Conservation (phyloP, 495 filamentous ascomycete species). For the Venustampulla echinocandica region DNA sequence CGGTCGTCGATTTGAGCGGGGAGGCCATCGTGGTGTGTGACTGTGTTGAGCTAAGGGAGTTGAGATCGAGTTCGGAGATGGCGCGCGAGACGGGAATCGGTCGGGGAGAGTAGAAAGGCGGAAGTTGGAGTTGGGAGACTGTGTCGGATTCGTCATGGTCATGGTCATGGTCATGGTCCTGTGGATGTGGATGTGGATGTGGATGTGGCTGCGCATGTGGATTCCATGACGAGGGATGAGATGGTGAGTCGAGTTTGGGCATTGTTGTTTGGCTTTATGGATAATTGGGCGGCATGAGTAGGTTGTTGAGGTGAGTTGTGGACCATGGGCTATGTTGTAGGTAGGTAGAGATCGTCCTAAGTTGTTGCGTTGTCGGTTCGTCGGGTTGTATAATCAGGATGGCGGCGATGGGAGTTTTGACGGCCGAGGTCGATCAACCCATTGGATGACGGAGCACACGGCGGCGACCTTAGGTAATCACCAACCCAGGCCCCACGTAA, state of each 20-base stretch:
- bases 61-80: conserved; percentile 30
- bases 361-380: neutral
- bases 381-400: no score
- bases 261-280: neutral
- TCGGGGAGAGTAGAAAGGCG: conserved; percentile 39
- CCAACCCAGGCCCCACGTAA: neutral
- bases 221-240: conserved; percentile 5
- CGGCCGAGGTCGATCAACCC: neutral
- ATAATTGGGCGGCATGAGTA: neutral
- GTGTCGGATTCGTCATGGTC: conserved; percentile 8
- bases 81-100: conserved; percentile 24
- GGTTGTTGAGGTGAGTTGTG: neutral
- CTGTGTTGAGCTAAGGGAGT: conserved; percentile 13
- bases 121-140: conserved; percentile 18
- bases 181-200: no score
- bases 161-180: no score
- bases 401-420: no score
- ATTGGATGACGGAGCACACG: no score
- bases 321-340: neutral
- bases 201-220: no score
- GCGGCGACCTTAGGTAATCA: neutral
- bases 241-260: conserved; percentile 3
- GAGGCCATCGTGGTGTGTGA: conserved; percentile 4
- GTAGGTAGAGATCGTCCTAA: neutral
- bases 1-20: conserved; percentile 1